phyloP scores from a whole-genome alignment of 768 basidiomycete species.

The Mycena haematopus region DNA sequence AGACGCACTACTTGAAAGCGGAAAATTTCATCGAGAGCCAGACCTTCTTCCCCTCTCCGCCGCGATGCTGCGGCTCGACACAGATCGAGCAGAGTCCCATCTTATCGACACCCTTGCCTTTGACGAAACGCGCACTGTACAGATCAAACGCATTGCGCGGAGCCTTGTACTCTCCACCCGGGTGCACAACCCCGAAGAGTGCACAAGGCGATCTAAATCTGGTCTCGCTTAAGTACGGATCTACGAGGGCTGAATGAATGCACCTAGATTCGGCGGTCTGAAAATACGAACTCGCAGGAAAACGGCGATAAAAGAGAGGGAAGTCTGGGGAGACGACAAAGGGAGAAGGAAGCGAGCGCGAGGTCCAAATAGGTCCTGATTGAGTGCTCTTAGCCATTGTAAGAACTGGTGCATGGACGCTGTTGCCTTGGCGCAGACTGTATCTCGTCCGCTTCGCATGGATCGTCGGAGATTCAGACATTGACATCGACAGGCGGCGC shows the following conservation, averaged over 20 bases:
- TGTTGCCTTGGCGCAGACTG: background rate
- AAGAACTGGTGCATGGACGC: background rate
- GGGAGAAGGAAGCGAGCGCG: constrained; percentile 56
- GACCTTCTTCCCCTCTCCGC: constrained; percentile 65
- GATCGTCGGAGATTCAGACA: constrained; percentile 18
- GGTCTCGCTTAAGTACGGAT: too few relatives aligned
- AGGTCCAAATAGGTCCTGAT: constrained; percentile 34
- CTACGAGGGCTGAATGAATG: too few relatives aligned
- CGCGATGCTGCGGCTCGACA: constrained; percentile 61
- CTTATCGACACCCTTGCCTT: constrained; percentile 70
- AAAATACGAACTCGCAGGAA: constrained; percentile 67
- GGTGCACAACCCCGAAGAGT: constrained; percentile 43
- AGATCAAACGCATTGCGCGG: constrained; percentile 69
- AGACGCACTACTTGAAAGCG: constrained; percentile 78
- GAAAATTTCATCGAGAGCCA: constrained; percentile 85
- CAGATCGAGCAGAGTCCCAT: constrained; percentile 83
- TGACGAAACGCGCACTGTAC: constrained; percentile 81
- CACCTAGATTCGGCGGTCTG: constrained; percentile 5
- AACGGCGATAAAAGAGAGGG: constrained; percentile 72
- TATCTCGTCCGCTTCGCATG: constrained; percentile 19
- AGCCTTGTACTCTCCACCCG: constrained; percentile 63
- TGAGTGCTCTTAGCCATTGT: background rate
- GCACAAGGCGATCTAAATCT: constrained; percentile 42
- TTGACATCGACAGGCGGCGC: constrained; percentile 13
- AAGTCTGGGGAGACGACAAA: constrained; percentile 57